Evolutionary conservation across 2,329 filamentous ascomycete species (phyloP).

Genomic region (Pleomassaria siparia): DNA sequence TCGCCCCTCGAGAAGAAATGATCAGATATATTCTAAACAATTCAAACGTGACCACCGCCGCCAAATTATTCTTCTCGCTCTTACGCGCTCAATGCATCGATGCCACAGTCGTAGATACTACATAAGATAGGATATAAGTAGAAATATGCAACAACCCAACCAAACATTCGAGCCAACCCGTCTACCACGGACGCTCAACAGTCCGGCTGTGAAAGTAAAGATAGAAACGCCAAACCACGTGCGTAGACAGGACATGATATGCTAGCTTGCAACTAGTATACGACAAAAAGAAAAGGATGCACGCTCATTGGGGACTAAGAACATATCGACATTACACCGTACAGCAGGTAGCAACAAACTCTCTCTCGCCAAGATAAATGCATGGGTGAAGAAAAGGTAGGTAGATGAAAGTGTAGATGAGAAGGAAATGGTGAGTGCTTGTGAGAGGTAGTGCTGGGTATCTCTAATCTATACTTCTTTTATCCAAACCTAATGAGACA

Average conservation of each 20-base stretch:
- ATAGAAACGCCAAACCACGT: slow-evolving; percentile 8
- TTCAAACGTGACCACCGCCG: background rate
- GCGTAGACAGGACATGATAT: background rate
- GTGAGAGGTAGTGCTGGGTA: slow-evolving; percentile 32
- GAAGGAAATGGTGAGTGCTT: slow-evolving; percentile 16
- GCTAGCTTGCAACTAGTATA: background rate
- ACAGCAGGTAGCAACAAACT: slow-evolving; percentile 1
- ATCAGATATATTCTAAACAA: background rate
- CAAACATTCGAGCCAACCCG: slow-evolving; percentile 7
- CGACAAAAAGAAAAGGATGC: slow-evolving; percentile 16
- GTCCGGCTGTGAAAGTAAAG: slow-evolving; percentile 39
- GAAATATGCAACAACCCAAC: slow-evolving; percentile 10
- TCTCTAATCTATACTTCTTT: slow-evolving; percentile 46
- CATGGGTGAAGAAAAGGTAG: slow-evolving; percentile 8
- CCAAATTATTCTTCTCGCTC: background rate
- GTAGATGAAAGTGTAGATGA: slow-evolving; percentile 10
- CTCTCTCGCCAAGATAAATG: background rate
- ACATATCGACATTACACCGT: slow-evolving; percentile 29
- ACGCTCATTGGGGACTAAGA: slow-evolving; percentile 25
- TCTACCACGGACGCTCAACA: slow-evolving; percentile 33
- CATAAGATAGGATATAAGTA: slow-evolving; percentile 1
- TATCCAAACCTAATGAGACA: slow-evolving; percentile 48
- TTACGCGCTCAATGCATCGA: background rate
- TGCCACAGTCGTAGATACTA: background rate
- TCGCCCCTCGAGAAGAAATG: background rate